Conservation (phyloP, 2,329 filamentous ascomycete species). For the Trichoderma asperellum region DNA sequence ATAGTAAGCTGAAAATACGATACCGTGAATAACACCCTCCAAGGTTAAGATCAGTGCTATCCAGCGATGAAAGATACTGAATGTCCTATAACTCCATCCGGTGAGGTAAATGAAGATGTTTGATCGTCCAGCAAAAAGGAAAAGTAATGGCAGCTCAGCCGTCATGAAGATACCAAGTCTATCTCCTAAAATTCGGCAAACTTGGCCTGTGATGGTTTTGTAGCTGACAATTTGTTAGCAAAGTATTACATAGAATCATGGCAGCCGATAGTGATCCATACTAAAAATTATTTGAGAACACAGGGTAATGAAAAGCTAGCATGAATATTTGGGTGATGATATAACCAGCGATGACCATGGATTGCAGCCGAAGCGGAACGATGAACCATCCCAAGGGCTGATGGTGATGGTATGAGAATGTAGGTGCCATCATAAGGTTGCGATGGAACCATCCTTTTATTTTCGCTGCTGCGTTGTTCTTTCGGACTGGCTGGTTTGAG, state of each 20-base stretch:
- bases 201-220: slow-evolving; percentile 36
- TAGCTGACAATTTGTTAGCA: slow-evolving; percentile 35
- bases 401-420: slow-evolving; percentile 30
- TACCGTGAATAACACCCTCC: slow-evolving; percentile 58
- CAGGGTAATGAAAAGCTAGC: slow-evolving; percentile 38
- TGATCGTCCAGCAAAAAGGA: slow-evolving; percentile 65
- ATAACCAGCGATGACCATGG: slow-evolving; percentile 41
- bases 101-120: slow-evolving; percentile 64
- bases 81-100: slow-evolving; percentile 66
- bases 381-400: slow-evolving; percentile 43
- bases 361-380: slow-evolving; percentile 43
- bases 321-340: slow-evolving; percentile 40
- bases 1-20: slow-evolving; percentile 33
- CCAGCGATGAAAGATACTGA: slow-evolving; percentile 66
- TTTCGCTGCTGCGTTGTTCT: slow-evolving; percentile 4
- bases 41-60: slow-evolving; percentile 61
- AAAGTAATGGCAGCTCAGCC: slow-evolving; percentile 61
- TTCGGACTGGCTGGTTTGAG: slow-evolving; percentile 10
- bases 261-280: slow-evolving; percentile 30
- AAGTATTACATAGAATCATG: not conserved
- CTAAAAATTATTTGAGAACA: slow-evolving; percentile 41
- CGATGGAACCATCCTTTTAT: slow-evolving; percentile 26
- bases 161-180: slow-evolving; percentile 62
- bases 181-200: slow-evolving; percentile 57
- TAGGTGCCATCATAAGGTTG: slow-evolving; percentile 31